phyloP scores from a whole-genome alignment of 1,284 basidiomycete species.

The Somion occarium region DNA sequence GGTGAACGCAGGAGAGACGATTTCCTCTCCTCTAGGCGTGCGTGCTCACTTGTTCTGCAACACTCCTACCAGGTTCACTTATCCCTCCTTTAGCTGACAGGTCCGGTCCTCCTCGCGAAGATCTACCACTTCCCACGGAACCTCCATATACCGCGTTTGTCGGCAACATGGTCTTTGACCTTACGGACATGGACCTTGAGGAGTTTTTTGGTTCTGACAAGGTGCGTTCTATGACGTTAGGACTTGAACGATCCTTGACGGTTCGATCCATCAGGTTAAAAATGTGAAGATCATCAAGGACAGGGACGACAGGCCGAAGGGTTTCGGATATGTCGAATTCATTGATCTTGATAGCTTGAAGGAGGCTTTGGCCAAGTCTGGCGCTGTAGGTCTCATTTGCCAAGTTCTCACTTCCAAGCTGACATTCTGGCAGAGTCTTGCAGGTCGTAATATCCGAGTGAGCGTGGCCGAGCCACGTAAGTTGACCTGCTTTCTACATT shows the following conservation, averaged over 20 bases:
- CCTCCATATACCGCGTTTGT: conserved; percentile 96
- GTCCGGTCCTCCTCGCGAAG: conserved; percentile 67
- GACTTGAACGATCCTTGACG: too few species aligned
- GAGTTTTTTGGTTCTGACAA: conserved; percentile 70
- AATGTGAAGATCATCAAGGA: conserved; percentile 92
- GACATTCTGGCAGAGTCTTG: conserved; percentile 48
- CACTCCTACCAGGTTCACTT: conserved; percentile 8
- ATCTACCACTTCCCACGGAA: conserved; percentile 89
- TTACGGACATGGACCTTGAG: conserved; percentile 79
- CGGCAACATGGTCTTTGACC: conserved; percentile 94
- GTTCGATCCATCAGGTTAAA: conserved; percentile 73
- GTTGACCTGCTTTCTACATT: conserved; percentile 26
- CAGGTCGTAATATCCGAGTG: conserved; percentile 80
- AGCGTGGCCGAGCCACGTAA: conserved; percentile 94
- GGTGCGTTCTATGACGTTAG: too few species aligned
- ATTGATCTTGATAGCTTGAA: conserved; percentile 79
- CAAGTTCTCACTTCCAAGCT: conserved; percentile 8
- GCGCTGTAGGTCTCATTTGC: conserved; percentile 44
- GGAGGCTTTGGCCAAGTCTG: conserved; percentile 67
- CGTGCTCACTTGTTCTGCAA: conserved; percentile 19
- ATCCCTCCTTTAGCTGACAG: conserved; percentile 50
- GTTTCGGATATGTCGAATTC: conserved; percentile 98
- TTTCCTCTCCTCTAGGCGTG: conserved; percentile 56
- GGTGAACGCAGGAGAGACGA: conserved; percentile 59
- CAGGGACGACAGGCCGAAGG: conserved; percentile 89